A percentile compares a stretch with the other conserved stretches of the same genome.
phyloP scores from a whole-genome alignment of 768 basidiomycete genomes.

The Phlegmacium glaucopus region DNA sequence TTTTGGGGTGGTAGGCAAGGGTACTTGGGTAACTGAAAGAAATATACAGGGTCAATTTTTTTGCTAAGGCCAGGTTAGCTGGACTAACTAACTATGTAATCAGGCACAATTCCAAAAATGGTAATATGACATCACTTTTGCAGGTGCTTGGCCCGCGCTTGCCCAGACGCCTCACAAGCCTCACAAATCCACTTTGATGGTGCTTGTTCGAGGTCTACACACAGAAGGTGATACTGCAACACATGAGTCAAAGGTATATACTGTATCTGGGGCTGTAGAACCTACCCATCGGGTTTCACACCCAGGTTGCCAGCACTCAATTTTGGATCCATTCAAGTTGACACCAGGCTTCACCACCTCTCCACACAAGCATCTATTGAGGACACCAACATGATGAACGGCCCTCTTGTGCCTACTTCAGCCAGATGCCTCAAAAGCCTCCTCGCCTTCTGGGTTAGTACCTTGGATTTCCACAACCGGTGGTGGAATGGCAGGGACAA shows the following conservation, averaged over 20 bases:
- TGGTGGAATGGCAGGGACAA: background rate
- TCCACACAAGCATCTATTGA: slow-evolving; percentile 6
- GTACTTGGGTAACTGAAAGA: slow-evolving; percentile 6
- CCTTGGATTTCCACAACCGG: background rate
- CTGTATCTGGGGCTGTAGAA: too few relatives aligned
- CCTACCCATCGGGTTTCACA: too few relatives aligned
- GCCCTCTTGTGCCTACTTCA: slow-evolving; percentile 1
- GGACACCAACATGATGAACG: slow-evolving; percentile 1
- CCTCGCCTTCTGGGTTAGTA: background rate
- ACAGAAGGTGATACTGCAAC: slow-evolving; percentile 6
- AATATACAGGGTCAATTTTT: slow-evolving; percentile 9
- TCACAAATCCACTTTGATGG: background rate
- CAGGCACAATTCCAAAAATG: slow-evolving; percentile 8
- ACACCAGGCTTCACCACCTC: too few relatives aligned
- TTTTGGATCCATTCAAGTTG: too few relatives aligned
- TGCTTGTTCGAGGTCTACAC: slow-evolving; percentile 1
- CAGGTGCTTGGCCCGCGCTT: background rate
- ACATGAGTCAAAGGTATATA: too few relatives aligned
- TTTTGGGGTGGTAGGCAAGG: too few relatives aligned
- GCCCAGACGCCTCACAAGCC: slow-evolving; percentile 7
- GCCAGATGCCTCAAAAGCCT: slow-evolving; percentile 1
- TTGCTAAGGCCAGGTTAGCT: slow-evolving; percentile 1
- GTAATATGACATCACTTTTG: too few relatives aligned
- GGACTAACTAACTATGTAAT: slow-evolving; percentile 1
- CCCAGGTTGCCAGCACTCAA: too few relatives aligned